phyloP scores from a whole-genome alignment of 1,284 basidiomycete species.

The Ceratorhiza oryzae-sativae region DNA sequence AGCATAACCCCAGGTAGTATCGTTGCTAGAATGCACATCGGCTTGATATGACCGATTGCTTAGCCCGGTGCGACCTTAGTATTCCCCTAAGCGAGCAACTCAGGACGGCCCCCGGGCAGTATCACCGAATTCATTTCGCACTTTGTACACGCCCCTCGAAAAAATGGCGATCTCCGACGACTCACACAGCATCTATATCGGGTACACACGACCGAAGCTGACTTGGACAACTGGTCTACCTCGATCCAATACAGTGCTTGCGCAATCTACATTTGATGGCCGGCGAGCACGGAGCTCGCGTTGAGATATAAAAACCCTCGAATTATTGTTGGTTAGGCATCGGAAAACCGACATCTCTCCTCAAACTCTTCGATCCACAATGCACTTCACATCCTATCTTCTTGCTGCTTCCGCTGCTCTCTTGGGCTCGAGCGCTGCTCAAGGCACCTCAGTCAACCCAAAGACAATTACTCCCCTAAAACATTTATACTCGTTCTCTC shows the following conservation, averaged over 20 bases:
- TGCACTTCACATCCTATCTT: slow-evolving; percentile 8
- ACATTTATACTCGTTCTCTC: slow-evolving; percentile 2
- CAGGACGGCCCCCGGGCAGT: not conserved
- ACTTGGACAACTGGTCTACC: not conserved
- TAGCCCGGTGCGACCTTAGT: too few species aligned
- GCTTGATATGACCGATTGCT: not conserved
- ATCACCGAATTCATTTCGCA: not conserved
- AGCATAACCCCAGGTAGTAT: too few species aligned
- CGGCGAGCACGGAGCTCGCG: not conserved
- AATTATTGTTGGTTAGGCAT: not conserved
- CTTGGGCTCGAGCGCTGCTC: not conserved
- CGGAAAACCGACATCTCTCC: not conserved
- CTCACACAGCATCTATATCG: not conserved
- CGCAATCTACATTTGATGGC: not conserved
- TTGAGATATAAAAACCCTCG: not conserved
- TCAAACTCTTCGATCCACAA: not conserved
- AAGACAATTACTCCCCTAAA: not conserved
- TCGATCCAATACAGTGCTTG: not conserved
- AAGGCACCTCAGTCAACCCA: not conserved
- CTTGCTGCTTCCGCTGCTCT: slow-evolving; percentile 1
- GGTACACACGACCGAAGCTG: not conserved
- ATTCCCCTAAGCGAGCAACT: not conserved
- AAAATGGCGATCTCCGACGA: not conserved
- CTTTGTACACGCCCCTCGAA: not conserved
- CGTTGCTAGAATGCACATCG: not conserved